Conservation (phyloP, 2,329 filamentous ascomycete genomes). For the Colletotrichum endophyticum region DNA sequence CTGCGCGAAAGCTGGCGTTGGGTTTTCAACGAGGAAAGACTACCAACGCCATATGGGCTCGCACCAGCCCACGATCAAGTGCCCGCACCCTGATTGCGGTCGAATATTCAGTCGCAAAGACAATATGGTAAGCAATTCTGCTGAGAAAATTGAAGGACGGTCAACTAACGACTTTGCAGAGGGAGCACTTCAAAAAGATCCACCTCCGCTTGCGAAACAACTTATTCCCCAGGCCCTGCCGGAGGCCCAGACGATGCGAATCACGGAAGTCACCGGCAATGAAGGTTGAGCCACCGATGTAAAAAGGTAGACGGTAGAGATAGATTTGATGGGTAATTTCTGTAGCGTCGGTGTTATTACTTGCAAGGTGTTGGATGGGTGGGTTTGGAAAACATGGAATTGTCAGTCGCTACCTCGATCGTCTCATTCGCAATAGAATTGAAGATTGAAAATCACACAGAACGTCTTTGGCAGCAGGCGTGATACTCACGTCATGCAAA, state of each 20-base stretch:
- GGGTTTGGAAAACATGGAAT: background rate
- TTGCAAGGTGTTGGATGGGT: background rate
- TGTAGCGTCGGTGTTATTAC: background rate
- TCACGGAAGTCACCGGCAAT: background rate
- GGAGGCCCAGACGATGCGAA: background rate
- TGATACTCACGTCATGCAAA: background rate
- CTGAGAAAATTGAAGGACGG: rapidly evolving
- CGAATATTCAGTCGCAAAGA: constrained; percentile 7
- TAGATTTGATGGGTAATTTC: background rate
- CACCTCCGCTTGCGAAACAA: background rate
- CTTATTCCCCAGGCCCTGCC: background rate
- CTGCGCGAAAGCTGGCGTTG: background rate
- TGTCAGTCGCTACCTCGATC: background rate
- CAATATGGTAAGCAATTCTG: background rate
- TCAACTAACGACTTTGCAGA: background rate
- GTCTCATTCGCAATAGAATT: background rate
- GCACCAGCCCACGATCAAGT: background rate
- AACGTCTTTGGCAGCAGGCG: no score
- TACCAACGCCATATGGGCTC: constrained; percentile 9
- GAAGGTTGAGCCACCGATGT: background rate
- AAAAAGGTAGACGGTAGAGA: background rate
- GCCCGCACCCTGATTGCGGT: background rate
- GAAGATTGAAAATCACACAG: background rate
- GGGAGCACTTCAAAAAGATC: constrained; percentile 11
- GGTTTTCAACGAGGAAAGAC: constrained; percentile 2